Conservation (phyloP, 768 basidiomycete species). For the Rhodotorula graminis region DNA sequence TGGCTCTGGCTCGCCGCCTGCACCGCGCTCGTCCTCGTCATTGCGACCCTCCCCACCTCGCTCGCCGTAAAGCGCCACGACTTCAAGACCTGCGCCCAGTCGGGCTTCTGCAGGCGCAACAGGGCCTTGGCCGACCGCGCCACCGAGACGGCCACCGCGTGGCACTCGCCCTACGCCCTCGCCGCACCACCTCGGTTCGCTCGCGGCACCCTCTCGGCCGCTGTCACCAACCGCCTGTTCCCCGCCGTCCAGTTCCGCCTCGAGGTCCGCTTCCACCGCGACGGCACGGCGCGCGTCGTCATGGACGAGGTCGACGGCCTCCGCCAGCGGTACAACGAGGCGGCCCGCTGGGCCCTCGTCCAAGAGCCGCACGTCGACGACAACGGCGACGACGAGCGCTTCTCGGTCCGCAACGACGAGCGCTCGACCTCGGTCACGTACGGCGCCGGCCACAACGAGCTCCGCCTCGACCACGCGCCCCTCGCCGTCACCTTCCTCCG, state of each 20-base stretch:
- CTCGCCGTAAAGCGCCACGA: slow-evolving; percentile 58
- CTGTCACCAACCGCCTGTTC: slow-evolving; percentile 74
- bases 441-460: slow-evolving; percentile 45
- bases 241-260: slow-evolving; percentile 76
- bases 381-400: slow-evolving; percentile 8
- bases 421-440: slow-evolving; percentile 54
- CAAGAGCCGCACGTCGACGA: slow-evolving; percentile 58
- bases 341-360: slow-evolving; percentile 80
- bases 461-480: slow-evolving; percentile 63
- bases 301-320: slow-evolving; percentile 82
- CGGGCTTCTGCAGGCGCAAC: slow-evolving; percentile 89
- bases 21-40: not conserved
- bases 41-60: not conserved
- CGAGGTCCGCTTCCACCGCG: slow-evolving; percentile 74
- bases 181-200: slow-evolving; percentile 54
- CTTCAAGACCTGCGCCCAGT: slow-evolving; percentile 91
- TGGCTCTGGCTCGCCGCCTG: not conserved
- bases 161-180: slow-evolving; percentile 84
- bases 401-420: slow-evolving; percentile 43
- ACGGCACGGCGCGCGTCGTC: slow-evolving; percentile 84
- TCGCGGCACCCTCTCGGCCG: slow-evolving; percentile 63
- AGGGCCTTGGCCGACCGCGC: slow-evolving; percentile 76
- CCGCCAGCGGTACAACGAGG: slow-evolving; percentile 82
- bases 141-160: slow-evolving; percentile 55
- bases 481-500: slow-evolving; percentile 67